phyloP scores from a whole-genome alignment of 2,329 filamentous ascomycete genomes.

The Cadophora luteo-olivacea region DNA sequence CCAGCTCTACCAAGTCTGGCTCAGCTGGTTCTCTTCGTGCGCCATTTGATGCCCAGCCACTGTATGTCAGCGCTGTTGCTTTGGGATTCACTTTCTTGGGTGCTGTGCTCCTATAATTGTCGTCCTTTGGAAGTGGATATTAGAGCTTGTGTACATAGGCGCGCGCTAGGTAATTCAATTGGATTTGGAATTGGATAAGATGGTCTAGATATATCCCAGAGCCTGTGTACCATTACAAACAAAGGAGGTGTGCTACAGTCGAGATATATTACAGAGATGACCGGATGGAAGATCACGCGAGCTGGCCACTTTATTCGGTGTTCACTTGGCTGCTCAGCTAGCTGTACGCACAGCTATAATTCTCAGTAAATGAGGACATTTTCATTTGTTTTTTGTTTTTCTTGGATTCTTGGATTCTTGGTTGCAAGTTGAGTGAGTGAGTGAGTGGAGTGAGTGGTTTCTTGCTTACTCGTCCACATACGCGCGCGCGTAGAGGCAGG shows the following conservation, averaged over 20 bases:
- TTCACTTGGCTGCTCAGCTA: too few relatives aligned
- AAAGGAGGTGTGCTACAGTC: too few relatives aligned
- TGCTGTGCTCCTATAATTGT: constrained; percentile 33
- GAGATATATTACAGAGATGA: background rate
- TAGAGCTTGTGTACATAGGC: constrained; percentile 20
- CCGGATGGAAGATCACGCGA: background rate
- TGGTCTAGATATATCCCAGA: background rate
- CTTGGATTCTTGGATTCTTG: too few relatives aligned
- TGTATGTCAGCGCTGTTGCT: constrained; percentile 32
- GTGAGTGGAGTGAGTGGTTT: too few relatives aligned
- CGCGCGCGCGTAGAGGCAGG: too few relatives aligned
- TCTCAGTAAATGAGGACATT: too few relatives aligned
- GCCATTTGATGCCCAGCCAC: constrained; percentile 29
- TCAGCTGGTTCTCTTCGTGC: constrained; percentile 23
- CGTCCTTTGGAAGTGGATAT: too few relatives aligned
- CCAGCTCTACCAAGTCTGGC: constrained; percentile 23
- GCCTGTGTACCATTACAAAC: background rate
- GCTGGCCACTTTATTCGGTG: too few relatives aligned
- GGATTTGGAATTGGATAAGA: background rate
- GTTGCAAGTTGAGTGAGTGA: too few relatives aligned
- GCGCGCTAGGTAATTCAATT: constrained; percentile 8
- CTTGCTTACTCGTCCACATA: too few relatives aligned
- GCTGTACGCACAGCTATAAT: too few relatives aligned
- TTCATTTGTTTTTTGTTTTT: too few relatives aligned
- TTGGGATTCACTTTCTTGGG: constrained; percentile 35